Evolutionary conservation across 257 asterid genomes (phyloP).

Genomic region (Mentha longifolia): DNA sequence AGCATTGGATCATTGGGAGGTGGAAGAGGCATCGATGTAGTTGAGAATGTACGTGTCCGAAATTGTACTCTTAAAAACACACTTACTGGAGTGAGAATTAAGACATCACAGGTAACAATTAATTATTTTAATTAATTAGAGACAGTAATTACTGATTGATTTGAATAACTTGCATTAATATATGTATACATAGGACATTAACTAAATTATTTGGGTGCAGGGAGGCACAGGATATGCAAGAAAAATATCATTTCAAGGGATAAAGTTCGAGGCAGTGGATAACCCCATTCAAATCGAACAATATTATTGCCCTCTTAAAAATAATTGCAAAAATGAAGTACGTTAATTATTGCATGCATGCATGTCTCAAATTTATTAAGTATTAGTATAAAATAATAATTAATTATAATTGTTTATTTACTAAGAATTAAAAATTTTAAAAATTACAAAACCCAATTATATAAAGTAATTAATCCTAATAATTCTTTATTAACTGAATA

Average conservation of each 20-base stretch:
- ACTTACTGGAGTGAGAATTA: slow-evolving; percentile 62
- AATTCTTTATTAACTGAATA: no score
- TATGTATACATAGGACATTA: no score
- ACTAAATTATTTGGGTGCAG: slow-evolving; percentile 37
- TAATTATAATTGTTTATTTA: no score
- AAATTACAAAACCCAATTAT: no score
- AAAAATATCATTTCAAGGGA: slow-evolving; percentile 55
- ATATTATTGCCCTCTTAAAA: slow-evolving; percentile 60
- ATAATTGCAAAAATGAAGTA: slow-evolving; percentile 48
- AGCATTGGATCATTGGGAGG: slow-evolving; percentile 70
- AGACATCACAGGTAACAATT: slow-evolving; percentile 56
- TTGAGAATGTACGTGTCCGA: slow-evolving; percentile 60
- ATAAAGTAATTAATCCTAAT: no score
- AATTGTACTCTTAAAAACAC: slow-evolving; percentile 61
- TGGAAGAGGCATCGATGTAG: slow-evolving; percentile 60
- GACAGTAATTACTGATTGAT: background rate
- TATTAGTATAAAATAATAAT: no score
- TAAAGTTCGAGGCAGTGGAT: slow-evolving; percentile 52
- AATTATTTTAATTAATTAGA: background rate
- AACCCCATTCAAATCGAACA: slow-evolving; percentile 67
- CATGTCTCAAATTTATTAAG: background rate
- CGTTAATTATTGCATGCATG: background rate
- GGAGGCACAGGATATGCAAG: slow-evolving; percentile 73
- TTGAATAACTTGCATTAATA: background rate
- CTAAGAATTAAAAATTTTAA: no score